phyloP scores from a whole-genome alignment of 148 eudicot genomes.

The Heliosperma pusillum region DNA sequence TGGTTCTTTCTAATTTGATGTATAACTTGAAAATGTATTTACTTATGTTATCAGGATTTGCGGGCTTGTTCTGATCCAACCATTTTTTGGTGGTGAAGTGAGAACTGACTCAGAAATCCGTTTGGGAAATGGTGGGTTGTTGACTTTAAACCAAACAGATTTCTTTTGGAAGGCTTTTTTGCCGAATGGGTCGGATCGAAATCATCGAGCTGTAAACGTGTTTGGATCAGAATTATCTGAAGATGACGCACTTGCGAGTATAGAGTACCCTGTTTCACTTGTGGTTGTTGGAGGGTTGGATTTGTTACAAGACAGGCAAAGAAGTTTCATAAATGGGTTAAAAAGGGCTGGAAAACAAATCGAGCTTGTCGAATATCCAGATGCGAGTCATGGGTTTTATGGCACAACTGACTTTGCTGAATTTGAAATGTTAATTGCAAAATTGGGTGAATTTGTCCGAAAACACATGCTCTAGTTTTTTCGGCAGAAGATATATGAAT shows the following conservation, averaged over 20 bases:
- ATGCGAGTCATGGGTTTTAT: constrained; percentile 33
- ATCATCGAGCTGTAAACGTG: constrained; percentile 35
- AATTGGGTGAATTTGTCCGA: constrained; percentile 20
- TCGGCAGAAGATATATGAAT: too few species aligned
- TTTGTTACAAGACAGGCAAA: constrained; percentile 39
- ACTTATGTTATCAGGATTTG: neutral
- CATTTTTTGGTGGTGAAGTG: constrained; percentile 43
- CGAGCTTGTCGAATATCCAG: constrained; percentile 36
- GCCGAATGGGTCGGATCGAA: constrained; percentile 36
- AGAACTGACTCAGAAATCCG: constrained; percentile 38
- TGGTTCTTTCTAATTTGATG: too few species aligned
- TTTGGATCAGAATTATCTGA: constrained; percentile 8
- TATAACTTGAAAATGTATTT: too few species aligned
- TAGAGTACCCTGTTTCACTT: constrained; percentile 31
- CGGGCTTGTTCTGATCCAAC: constrained; percentile 36
- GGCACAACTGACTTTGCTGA: constrained; percentile 24
- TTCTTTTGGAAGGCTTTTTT: constrained; percentile 43
- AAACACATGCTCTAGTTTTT: constrained; percentile 14
- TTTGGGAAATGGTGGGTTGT: neutral
- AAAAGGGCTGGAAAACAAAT: constrained; percentile 31
- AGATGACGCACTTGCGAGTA: constrained; percentile 17
- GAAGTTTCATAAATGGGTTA: constrained; percentile 29
- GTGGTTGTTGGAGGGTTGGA: constrained; percentile 38
- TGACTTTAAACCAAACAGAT: constrained; percentile 24
- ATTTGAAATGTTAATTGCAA: constrained; percentile 6